These are phyloP conservation scores for Mycena haematopus DNA, from an alignment of 768 basidiomycete species.

Conservation along the genomic window DNA sequence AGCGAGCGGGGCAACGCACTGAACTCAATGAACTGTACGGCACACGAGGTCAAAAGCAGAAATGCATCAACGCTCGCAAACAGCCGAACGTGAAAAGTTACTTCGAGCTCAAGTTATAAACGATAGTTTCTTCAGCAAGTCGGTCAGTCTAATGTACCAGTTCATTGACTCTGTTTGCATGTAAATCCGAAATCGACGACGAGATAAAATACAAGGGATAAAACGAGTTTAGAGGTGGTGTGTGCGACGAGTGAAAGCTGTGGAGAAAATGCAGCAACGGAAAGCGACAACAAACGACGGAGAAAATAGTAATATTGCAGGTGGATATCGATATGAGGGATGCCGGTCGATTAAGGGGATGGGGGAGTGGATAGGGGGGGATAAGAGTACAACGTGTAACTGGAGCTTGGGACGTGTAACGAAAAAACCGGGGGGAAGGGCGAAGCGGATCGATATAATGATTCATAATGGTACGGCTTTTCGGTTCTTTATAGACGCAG, in stretches of 20 bases:
- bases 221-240: constrained; percentile 32
- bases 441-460: constrained; percentile 22
- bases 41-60: too few species aligned
- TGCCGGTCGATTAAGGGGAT: constrained; percentile 32
- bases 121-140: too few species aligned
- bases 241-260: constrained; percentile 34
- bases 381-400: constrained; percentile 17
- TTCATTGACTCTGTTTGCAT: constrained; percentile 26
- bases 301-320: constrained; percentile 35
- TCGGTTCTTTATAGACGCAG: constrained; percentile 19
- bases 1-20: too few species aligned
- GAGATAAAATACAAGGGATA: constrained; percentile 24
- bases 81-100: too few species aligned
- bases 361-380: constrained; percentile 19
- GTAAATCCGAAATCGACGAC: constrained; percentile 15
- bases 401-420: constrained; percentile 3
- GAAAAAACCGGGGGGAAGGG: constrained; percentile 27
- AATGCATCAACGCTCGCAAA: too few species aligned
- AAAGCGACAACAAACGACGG: constrained; percentile 53
- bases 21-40: too few species aligned
- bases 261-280: constrained; percentile 43
- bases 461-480: constrained; percentile 30
- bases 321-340: constrained; percentile 17
- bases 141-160: not conserved
- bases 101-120: too few species aligned